Percentiles rank a stretch among this genome's conserved stretches.
These are phyloP conservation scores for Rubia tinctorum DNA, from an alignment of 305 asterid species.

Conservation along the genomic window DNA sequence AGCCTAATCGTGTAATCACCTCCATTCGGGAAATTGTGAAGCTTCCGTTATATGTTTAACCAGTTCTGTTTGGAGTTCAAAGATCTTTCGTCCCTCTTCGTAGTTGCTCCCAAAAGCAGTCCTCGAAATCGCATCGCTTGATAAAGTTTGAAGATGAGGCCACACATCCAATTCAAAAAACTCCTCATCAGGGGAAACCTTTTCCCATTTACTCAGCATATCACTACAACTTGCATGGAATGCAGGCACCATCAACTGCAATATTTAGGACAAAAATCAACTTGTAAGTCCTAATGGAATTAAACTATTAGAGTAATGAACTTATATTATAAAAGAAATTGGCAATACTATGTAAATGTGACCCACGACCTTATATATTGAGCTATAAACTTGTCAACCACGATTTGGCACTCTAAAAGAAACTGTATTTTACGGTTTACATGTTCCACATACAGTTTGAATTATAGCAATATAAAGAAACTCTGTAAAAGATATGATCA, in stretches of 20 bases:
- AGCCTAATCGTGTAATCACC: not conserved
- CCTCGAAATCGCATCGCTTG: too few relatives aligned
- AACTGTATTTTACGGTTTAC: too few relatives aligned
- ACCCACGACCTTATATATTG: too few relatives aligned
- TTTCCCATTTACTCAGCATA: conserved; percentile 24
- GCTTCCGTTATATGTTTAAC: not conserved
- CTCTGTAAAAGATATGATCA: not conserved
- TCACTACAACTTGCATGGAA: conserved; percentile 13
- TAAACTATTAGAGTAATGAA: not conserved
- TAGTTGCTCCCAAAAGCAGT: not conserved
- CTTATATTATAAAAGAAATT: too few relatives aligned
- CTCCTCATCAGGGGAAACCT: conserved; percentile 3
- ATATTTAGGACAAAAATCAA: too few relatives aligned
- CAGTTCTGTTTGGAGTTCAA: conserved; percentile 19
- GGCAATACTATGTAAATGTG: too few relatives aligned
- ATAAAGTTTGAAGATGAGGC: too few relatives aligned
- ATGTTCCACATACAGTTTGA: too few relatives aligned
- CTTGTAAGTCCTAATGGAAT: not conserved
- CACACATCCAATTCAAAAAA: conserved; percentile 6
- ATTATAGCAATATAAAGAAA: too few relatives aligned
- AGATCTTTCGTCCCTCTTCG: conserved; percentile 28
- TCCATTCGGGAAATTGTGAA: conserved; percentile 13
- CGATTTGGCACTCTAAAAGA: too few relatives aligned
- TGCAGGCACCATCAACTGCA: conserved; percentile 28
- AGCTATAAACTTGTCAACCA: not conserved